Percentiles rank a stretch among this genome's conserved stretches.
Evolutionary conservation across 192 early-diverging fungal species (phyloP).

Genomic region (Mortierella alpina): DNA sequence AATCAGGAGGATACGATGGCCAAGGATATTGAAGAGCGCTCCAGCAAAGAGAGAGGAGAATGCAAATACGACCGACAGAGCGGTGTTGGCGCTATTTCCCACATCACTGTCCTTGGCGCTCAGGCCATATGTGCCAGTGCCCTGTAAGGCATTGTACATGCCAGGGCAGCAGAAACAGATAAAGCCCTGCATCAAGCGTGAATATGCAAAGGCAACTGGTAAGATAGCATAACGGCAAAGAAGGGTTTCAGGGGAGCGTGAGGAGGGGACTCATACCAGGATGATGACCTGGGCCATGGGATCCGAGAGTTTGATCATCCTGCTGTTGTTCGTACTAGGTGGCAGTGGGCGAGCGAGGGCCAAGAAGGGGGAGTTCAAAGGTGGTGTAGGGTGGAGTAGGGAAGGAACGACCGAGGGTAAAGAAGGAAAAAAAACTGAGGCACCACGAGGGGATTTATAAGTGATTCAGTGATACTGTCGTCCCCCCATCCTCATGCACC

Average conservation of each 20-base stretch:
- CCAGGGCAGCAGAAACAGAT: slow-evolving; percentile 85
- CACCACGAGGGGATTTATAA: slow-evolving; percentile 19
- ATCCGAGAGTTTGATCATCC: slow-evolving; percentile 31
- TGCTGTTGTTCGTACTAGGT: background rate
- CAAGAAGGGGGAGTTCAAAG: background rate
- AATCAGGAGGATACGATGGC: slow-evolving; percentile 72
- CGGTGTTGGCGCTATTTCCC: slow-evolving; percentile 76
- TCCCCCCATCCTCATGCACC: too few relatives aligned
- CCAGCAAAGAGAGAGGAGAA: slow-evolving; percentile 79
- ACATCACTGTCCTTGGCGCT: slow-evolving; percentile 50
- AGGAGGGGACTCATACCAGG: slow-evolving; percentile 16
- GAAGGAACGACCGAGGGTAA: slow-evolving; percentile 23
- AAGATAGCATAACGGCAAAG: background rate
- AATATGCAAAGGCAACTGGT: background rate
- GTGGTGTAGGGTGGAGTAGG: background rate
- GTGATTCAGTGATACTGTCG: background rate
- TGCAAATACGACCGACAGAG: slow-evolving; percentile 79
- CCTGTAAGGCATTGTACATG: slow-evolving; percentile 75
- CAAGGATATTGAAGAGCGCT: slow-evolving; percentile 78
- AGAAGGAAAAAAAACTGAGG: slow-evolving; percentile 16
- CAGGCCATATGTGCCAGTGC: slow-evolving; percentile 20
- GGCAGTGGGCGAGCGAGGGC: slow-evolving; percentile 1
- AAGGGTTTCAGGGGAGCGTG: background rate
- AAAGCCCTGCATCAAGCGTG: slow-evolving; percentile 65
- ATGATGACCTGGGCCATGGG: slow-evolving; percentile 50